A percentile compares a stretch with the other conserved stretches of the same genome.
These are phyloP conservation scores for Suillus americanus DNA, from an alignment of 768 basidiomycete genomes.

Conservation along the genomic window DNA sequence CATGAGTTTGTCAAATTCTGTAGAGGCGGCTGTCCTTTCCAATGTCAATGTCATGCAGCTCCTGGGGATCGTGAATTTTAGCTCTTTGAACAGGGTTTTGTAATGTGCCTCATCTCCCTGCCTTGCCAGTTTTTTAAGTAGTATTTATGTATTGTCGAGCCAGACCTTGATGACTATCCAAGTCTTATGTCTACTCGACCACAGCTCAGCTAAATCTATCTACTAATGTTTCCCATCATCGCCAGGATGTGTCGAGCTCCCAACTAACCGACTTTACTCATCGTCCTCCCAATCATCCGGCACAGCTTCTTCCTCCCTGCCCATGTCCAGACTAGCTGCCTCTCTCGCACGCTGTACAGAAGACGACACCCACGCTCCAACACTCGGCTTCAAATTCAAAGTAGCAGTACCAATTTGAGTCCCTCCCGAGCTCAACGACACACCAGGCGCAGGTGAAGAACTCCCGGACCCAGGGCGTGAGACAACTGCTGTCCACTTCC, in stretches of 20 bases:
- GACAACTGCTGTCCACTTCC: conserved; percentile 21
- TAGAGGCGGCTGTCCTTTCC: no score
- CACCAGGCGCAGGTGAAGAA: not conserved
- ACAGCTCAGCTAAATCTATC: not conserved
- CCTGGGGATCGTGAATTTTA: no score
- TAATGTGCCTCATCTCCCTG: not conserved
- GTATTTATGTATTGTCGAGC: not conserved
- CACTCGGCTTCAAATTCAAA: not conserved
- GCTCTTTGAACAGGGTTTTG: not conserved
- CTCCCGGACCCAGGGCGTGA: conserved; percentile 13
- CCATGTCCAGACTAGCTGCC: not conserved
- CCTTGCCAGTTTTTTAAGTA: no score
- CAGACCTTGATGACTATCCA: not conserved
- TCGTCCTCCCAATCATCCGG: conserved; percentile 63
- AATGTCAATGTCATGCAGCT: no score
- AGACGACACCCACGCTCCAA: conserved; percentile 22
- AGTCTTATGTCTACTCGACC: not conserved
- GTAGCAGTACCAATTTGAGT: not conserved
- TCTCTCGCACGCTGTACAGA: conserved; percentile 17
- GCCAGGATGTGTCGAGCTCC: not conserved
- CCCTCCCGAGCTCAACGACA: not conserved
- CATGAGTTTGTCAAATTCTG: no score
- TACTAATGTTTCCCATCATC: not conserved
- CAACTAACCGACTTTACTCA: conserved; percentile 17
- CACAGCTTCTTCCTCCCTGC: conserved; percentile 25